A percentile compares a stretch with the other conserved stretches of the same genome.
These are phyloP conservation scores for Xylariaceae sp. DNA, from an alignment of 2,329 filamentous ascomycete genomes.

Conservation along the genomic window DNA sequence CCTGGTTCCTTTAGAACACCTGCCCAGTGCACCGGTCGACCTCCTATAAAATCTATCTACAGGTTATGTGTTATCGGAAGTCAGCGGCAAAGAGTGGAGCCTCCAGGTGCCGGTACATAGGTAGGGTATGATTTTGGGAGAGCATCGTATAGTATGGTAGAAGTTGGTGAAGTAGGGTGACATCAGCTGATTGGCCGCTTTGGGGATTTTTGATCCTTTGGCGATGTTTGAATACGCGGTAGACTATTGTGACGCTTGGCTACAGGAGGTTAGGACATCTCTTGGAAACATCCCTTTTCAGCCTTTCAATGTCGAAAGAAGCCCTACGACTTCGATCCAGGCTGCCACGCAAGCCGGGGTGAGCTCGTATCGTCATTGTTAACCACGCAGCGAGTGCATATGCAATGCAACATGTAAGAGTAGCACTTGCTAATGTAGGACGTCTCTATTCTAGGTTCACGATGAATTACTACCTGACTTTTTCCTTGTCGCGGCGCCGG, in stretches of 20 bases:
- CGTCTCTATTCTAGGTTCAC: neutral
- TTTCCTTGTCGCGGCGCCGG: neutral
- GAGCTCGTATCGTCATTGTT: neutral
- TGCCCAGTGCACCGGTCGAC: no score
- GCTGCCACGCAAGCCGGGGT: neutral
- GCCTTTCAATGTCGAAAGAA: neutral
- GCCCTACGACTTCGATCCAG: neutral
- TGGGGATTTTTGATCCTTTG: neutral
- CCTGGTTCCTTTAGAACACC: neutral
- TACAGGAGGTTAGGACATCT: neutral
- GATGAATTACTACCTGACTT: neutral
- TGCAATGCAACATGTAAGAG: neutral
- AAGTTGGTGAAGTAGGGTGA: neutral
- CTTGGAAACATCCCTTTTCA: neutral
- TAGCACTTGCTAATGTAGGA: neutral
- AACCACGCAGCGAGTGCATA: neutral
- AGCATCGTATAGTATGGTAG: no score
- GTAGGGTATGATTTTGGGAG: no score
- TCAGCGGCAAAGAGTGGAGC: neutral
- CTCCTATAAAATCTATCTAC: no score
- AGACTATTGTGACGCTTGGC: neutral
- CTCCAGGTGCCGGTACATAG: neutral
- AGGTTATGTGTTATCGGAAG: neutral
- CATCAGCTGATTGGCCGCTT: neutral
- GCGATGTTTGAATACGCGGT: neutral